Evolutionary conservation across 768 basidiomycete genomes (phyloP), one percentile per base, ranked within the genome.

Genomic region (Punctularia strigosozonata): DNA sequence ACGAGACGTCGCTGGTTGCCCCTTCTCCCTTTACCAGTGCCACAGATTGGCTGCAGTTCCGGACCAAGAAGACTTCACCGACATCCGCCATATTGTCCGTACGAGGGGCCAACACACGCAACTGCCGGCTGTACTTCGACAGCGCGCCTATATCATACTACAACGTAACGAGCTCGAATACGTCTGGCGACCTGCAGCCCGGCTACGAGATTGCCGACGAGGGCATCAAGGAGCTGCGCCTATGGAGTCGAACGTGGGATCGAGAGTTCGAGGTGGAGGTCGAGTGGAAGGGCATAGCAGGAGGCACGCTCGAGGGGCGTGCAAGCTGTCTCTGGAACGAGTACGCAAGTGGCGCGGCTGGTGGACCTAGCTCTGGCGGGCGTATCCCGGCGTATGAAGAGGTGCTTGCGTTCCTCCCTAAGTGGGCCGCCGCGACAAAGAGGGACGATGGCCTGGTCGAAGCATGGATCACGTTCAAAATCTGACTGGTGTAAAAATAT

Each of bases 321-420:
- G 64, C 76, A 17, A 71, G 68, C 14, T 80, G 78, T 43, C 69
- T 72, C 39, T 82, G 78, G 74, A 70, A 66, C n/a, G 80, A 84
- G 50, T 75, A 77, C 46, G 70, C 73, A 54, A 71, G 71, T 47
- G 75, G 53, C 31, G 69, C 64, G 45, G 52, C 72, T 10, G 75
- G 73, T 30, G 63, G 64, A 14, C 14, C 43, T 13, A 46, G 47
- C 31, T 41, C 35, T 18, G 43, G 49, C 15, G 66, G 56, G 22
- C 69, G 62, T 57, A 80, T 85, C 15, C 81, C 82, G 4, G 80
- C 81, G 3, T 62, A 73, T 33, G 80, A 84, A 51, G 82, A 86
- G 50, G 67, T 72, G 20, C 50, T 82, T 5, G 50, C 55, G 5
- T 80, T 78, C 53, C 53, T 83, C 42, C 83, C 83, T 15, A 58